phyloP scores from a whole-genome alignment of 108 stramenopile species.

The Pseudonitzschia delicatissima region DNA sequence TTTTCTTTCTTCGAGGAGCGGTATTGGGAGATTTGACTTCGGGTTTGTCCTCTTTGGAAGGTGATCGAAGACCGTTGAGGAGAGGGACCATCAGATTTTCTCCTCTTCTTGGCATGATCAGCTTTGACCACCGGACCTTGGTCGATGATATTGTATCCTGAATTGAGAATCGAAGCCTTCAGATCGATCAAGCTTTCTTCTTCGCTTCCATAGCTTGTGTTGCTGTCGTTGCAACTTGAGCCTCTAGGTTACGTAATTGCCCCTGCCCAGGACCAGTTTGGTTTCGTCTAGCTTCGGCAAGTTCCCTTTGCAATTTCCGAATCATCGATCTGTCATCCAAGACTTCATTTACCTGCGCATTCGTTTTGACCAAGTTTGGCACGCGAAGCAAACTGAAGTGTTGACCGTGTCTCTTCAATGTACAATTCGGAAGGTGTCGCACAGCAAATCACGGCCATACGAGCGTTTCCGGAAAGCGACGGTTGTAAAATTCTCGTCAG shows the following conservation, averaged over 20 bases:
- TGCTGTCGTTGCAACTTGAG: constrained; percentile 57
- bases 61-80: background rate
- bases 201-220: constrained; percentile 65
- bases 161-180: constrained; percentile 75
- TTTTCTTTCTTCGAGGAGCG: constrained; percentile 23
- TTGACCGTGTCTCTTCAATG: constrained; percentile 97
- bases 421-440: constrained; percentile 98
- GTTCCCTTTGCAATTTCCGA: constrained; percentile 86
- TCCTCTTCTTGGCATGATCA: constrained; percentile 26
- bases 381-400: constrained; percentile 96
- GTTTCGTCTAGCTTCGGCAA: constrained; percentile 91
- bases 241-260: constrained; percentile 56
- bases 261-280: constrained; percentile 44
- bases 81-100: constrained; percentile 44
- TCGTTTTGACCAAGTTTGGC: constrained; percentile 99
- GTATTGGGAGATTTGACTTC: constrained; percentile 12
- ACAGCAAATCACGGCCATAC: constrained; percentile 82
- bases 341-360: constrained; percentile 96
- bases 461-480: constrained; percentile 84
- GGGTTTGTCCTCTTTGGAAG: background rate
- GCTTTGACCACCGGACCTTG: background rate
- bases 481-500: constrained; percentile 98
- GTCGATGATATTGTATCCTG: constrained; percentile 51
- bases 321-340: constrained; percentile 68
- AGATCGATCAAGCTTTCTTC: constrained; percentile 67